Conservation (phyloP, 2,329 filamentous ascomycete genomes). For the Aureobasidium sp. region DNA sequence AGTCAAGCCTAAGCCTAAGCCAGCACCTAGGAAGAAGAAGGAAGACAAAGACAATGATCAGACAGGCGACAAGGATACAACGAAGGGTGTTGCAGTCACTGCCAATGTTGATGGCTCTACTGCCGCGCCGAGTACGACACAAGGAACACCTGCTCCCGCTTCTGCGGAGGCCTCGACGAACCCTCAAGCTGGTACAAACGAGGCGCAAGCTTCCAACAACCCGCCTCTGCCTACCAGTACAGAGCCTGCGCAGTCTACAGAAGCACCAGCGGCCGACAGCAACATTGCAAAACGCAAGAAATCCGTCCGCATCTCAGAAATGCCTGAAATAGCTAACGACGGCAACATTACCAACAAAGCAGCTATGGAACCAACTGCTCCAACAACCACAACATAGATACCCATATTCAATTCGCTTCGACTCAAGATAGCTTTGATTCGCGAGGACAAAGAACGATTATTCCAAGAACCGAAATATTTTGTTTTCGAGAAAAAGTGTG, state of each 20-base stretch:
- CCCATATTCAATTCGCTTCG: not conserved
- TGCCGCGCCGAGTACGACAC: not conserved
- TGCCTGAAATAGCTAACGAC: not conserved
- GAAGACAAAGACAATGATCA: conserved; percentile 4
- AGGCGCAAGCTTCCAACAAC: not conserved
- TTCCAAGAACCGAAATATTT: not conserved
- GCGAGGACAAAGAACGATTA: not conserved
- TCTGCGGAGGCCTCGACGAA: not conserved
- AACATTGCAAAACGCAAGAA: not conserved
- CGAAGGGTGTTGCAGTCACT: not conserved
- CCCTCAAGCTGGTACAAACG: not conserved
- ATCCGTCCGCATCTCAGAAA: conserved; percentile 3
- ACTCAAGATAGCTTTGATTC: not conserved
- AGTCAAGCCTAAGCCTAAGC: conserved; percentile 7
- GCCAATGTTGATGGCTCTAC: not conserved
- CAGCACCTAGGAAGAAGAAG: conserved; percentile 6
- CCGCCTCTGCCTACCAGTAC: not conserved
- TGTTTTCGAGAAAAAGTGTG: not conserved
- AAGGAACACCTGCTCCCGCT: not conserved
- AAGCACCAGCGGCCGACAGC: not conserved
- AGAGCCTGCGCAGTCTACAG: not conserved
- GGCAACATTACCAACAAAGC: not conserved
- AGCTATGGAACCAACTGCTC: not conserved
- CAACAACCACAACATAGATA: conserved; percentile 4
- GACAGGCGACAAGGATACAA: not conserved